Evolutionary conservation across 192 early-diverging fungal genomes (phyloP), one percentile per base, ranked within the genome.

Genomic region (Coemansia brasiliensis): DNA sequence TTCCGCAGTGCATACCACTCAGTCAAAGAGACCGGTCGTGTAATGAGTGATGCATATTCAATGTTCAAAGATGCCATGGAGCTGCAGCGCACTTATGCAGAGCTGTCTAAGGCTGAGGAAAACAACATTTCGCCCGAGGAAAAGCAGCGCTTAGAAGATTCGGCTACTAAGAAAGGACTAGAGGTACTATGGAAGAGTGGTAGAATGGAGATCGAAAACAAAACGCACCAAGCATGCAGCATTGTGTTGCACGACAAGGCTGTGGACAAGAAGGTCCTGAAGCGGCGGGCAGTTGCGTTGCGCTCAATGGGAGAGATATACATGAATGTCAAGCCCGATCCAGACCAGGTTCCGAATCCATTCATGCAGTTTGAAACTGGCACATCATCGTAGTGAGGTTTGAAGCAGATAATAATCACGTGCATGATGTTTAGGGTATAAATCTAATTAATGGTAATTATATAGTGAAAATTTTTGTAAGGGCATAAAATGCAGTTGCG

Each of bases 201-300:
- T 46, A 94, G 95, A 61, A 69, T 99, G 58, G 97, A 99, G 64
- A 93, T 99, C 42, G 93, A 98, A 67, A 85, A 84, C 61, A 92
- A 96, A 10, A 69, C 97, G 51, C 82, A 94, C 43, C 92, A 95
- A 59, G 94, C 95, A 4, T 99, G 97, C 75, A 94, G 94, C 59
- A 55, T 65, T 9, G 86, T 92, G 20, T 74, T 97, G 50, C 79
- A 85, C 40, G 93, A 96, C 65, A 74, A 83, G 26, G 64, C 41
- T 35, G 82, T 77, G 5, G 51, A 77, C 44, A 86, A 85, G 67
- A 75, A 84, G 52, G 67, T 81, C 1, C 53, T 82, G 43, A 59
- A 78, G 56, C 82, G 89, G 67, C 83, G 95, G 24, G 90, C 91
- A 0, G 82, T 82, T 56, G 96, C 90, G 5, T 79, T 99, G 41